A percentile compares a stretch with the other conserved stretches of the same genome.
phyloP scores from a whole-genome alignment of 2,329 filamentous ascomycete genomes.

The Teratosphaeria viscida region DNA sequence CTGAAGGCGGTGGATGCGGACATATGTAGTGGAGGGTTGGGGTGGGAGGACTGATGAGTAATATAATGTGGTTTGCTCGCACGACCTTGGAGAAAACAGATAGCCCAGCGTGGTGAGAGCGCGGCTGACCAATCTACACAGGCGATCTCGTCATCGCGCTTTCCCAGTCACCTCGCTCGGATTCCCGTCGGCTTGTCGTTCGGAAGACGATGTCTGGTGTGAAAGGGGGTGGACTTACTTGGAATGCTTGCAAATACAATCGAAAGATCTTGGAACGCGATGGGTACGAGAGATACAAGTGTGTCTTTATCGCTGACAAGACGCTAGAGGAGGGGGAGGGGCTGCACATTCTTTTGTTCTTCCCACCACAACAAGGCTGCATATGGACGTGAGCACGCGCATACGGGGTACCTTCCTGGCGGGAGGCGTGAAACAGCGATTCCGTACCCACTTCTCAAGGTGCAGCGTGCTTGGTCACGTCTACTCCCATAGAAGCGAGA shows the following conservation, averaged over 20 bases:
- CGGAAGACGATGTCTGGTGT: not conserved
- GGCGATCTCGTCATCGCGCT: not conserved
- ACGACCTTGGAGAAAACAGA: not conserved
- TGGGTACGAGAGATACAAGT: not conserved
- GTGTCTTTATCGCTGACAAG: too few species aligned
- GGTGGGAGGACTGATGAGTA: not conserved
- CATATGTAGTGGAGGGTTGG: conserved; percentile 20
- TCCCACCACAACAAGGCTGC: not conserved
- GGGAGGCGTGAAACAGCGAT: not conserved
- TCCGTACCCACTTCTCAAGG: not conserved
- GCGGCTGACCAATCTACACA: not conserved
- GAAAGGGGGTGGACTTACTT: not conserved
- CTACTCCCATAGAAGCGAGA: not conserved
- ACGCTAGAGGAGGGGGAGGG: not conserved
- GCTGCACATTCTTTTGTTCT: not conserved
- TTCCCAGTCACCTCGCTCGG: not conserved
- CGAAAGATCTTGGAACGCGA: too few species aligned
- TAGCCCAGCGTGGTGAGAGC: not conserved
- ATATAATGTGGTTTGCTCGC: not conserved
- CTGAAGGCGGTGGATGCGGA: conserved; percentile 27
- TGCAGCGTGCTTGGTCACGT: not conserved
- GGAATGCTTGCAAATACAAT: not conserved
- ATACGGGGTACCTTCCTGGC: too few species aligned
- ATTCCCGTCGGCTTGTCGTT: not conserved
- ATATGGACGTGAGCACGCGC: not conserved